Base-by-base conservation (phyloP, 2,329 filamentous ascomycete species). In the Aspergillus clavatus region DNA sequence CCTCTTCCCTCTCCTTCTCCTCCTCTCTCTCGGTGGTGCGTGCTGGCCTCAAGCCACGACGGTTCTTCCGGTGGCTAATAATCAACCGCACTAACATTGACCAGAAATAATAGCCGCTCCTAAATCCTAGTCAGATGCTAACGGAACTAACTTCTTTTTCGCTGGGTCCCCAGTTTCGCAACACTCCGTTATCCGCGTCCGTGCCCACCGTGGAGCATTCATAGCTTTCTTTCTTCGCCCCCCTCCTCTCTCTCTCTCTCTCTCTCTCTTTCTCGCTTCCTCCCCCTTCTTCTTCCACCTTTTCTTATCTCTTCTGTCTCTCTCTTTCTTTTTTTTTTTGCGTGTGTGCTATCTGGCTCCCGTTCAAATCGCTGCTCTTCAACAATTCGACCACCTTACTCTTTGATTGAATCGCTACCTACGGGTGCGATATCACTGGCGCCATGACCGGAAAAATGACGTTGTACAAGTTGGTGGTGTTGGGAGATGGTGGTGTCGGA, bases 361-460 rank as follows among this genome's bases (percentile, higher is more conserved):
- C n/a, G n/a, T n/a, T n/a, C n/a, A n/a, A n/a, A n/a, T n/a, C n/a
- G n/a, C n/a, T n/a, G n/a, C n/a, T n/a, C n/a, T n/a, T n/a, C n/a
- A 18, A 33, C 2, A 18, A 19, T 33, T 19, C 14, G 7, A 5
- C 11, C 8, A 19, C 16, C 5, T 18, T 4, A 16, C 16, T 8
- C 10, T 16, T 7, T 31, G n/a, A 8, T 31, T 7, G 6, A n/a
- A 18, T 19, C 27, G 31, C 21, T 21, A n/a, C 26, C 38, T 24
- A 26, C 23, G 14, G 28, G 38, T 29, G 33, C 33, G 33, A 41
- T 33, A 46, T 19, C 23, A 5, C 47, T 42, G 46, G 57, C 64
- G 76, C 64, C 69, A 93, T 93, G 88, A 83, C 87, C 73, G 87
- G 87, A 64, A 90, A 91, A 78, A 94, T 94, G 89, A 90, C 89